Percentiles rank a stretch among this genome's conserved stretches.
Conservation (phyloP, 2,329 filamentous ascomycete genomes). For the Exophiala bonariae region DNA sequence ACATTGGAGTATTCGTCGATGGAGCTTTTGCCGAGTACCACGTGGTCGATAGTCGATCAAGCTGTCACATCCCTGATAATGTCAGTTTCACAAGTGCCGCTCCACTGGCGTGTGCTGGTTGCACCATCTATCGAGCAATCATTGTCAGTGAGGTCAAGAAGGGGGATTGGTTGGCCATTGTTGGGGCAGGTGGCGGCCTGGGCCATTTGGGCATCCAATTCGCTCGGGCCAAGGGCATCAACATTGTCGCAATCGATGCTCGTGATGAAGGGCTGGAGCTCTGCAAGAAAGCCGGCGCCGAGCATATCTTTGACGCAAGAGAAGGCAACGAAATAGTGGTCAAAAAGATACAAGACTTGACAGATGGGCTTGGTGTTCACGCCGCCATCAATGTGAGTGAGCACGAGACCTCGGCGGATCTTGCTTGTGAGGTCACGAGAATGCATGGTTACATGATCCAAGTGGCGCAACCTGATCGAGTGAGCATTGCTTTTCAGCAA, state of each 20-base stretch:
- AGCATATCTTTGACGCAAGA: conserved; percentile 55
- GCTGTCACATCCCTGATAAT: conserved; percentile 49
- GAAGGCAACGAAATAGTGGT: conserved; percentile 50
- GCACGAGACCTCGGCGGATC: conserved; percentile 33
- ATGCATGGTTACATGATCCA: conserved; percentile 33
- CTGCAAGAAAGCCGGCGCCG: conserved; percentile 48
- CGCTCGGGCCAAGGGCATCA: conserved; percentile 51
- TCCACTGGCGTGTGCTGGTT: conserved; percentile 58
- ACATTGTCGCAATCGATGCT: conserved; percentile 56
- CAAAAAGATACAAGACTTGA: conserved; percentile 48
- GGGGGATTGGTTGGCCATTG: conserved; percentile 43
- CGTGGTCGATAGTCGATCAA: conserved; percentile 48
- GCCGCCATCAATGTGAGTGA: conserved; percentile 58
- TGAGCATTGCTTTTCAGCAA: conserved; percentile 44
- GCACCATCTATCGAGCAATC: conserved; percentile 52
- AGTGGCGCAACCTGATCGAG: conserved; percentile 52
- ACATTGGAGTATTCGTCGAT: conserved; percentile 51
- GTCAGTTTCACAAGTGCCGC: conserved; percentile 54
- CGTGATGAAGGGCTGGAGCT: conserved; percentile 55
- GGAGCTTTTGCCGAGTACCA: conserved; percentile 61
- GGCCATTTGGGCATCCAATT: conserved; percentile 57
- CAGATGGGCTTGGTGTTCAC: conserved; percentile 51
- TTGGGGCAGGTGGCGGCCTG: conserved; percentile 53
- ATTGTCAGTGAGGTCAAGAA: conserved; percentile 39
- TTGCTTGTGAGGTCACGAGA: too few relatives aligned